phyloP scores from a whole-genome alignment of 2,329 filamentous ascomycete genomes.

The Colletotrichum sp. region DNA sequence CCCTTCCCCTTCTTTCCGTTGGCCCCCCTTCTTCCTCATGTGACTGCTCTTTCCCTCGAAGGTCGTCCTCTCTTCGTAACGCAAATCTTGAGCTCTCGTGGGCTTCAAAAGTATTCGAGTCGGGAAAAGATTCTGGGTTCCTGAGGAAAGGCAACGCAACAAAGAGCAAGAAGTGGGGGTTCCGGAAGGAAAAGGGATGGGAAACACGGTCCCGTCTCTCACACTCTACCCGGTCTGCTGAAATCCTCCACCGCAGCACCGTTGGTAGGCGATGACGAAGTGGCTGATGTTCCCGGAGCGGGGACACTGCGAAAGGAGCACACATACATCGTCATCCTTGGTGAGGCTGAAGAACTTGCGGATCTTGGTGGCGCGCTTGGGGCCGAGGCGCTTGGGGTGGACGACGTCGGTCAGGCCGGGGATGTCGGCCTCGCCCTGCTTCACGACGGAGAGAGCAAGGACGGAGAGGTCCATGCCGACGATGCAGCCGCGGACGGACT shows the following conservation, averaged over 20 bases:
- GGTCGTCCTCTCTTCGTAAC: neutral
- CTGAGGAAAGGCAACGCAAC: neutral
- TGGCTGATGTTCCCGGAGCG: slow-evolving; percentile 36
- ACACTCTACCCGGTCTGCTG: slow-evolving; percentile 63
- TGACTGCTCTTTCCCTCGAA: neutral
- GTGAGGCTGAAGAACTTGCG: slow-evolving; percentile 99
- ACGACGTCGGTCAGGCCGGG: slow-evolving; percentile 97
- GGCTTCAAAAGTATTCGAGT: slow-evolving; percentile 21
- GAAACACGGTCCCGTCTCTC: slow-evolving; percentile 46
- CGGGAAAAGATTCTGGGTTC: neutral
- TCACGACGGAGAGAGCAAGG: slow-evolving; percentile 92
- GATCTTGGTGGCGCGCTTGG: slow-evolving; percentile 99
- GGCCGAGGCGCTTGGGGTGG: slow-evolving; percentile 98
- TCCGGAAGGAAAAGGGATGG: slow-evolving; percentile 4
- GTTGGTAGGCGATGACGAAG: slow-evolving; percentile 74
- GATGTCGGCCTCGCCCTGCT: slow-evolving; percentile 95
- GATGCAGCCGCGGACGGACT: slow-evolving; percentile 99
- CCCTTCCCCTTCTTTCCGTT: neutral
- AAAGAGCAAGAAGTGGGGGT: neutral
- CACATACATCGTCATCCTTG: slow-evolving; percentile 99
- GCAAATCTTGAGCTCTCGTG: slow-evolving; percentile 9
- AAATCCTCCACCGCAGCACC: slow-evolving; percentile 48
- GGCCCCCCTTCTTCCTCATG: neutral
- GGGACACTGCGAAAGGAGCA: slow-evolving; percentile 39
- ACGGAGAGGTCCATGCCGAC: slow-evolving; percentile 95